phyloP scores from a whole-genome alignment of 179 eudicot genomes.

The Spergularia azorica region DNA sequence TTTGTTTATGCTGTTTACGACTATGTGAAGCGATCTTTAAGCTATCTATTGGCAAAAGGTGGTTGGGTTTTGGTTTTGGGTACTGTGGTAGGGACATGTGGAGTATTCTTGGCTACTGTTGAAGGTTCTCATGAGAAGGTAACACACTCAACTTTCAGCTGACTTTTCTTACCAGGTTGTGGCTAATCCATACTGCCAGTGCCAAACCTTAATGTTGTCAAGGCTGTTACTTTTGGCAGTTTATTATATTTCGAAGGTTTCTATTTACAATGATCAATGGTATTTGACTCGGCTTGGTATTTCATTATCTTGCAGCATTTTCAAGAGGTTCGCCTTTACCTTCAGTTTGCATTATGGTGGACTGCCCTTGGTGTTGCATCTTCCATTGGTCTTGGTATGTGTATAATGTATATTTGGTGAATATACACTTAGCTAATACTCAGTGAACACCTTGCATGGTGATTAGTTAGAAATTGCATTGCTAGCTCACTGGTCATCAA shows the following conservation, averaged over 20 bases:
- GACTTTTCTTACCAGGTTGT: background rate
- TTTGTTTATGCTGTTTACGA: constrained; percentile 64
- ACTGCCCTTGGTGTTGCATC: constrained; percentile 96
- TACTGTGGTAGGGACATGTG: constrained; percentile 37
- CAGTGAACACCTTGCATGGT: background rate
- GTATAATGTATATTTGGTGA: background rate
- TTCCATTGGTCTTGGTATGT: constrained; percentile 97
- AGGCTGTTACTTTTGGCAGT: background rate
- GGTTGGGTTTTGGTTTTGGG: constrained; percentile 64
- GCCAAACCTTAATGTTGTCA: background rate
- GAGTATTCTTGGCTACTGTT: constrained; percentile 50
- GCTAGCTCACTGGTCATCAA: background rate
- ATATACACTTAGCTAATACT: too few relatives aligned
- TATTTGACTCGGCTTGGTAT: constrained; percentile 7
- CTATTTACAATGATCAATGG: background rate
- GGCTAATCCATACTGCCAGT: background rate
- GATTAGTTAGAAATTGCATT: background rate
- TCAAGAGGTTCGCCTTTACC: constrained; percentile 62
- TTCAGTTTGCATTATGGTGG: constrained; percentile 94
- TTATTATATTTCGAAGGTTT: background rate
- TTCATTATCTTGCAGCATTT: constrained; percentile 65
- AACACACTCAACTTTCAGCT: background rate
- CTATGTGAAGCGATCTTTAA: constrained; percentile 51
- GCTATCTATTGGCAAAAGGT: constrained; percentile 66
- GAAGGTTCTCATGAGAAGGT: constrained; percentile 95